Evolutionary conservation across 2,329 filamentous ascomycete species (phyloP), one percentile per base, ranked within the genome.

Genomic region (Aspergillus pseudoglaucus): DNA sequence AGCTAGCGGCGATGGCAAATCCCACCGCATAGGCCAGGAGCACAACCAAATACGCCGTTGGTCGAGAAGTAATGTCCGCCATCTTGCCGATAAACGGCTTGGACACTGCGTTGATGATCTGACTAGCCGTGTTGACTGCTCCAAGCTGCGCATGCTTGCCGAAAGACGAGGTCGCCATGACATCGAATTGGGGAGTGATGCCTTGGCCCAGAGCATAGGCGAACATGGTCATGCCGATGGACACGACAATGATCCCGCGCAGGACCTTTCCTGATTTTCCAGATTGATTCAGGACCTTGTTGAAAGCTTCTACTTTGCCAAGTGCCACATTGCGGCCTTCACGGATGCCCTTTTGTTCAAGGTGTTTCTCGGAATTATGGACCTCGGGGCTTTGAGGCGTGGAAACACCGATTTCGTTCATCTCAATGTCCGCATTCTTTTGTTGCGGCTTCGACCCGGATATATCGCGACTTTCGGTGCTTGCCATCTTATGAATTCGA

Each of bases 171-270:
- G 50, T 48, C 5, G 57, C 57, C 30, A 59, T 54, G 27, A 52
- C 51, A 25, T 47, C 52, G 48, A 59, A 59, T 10, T 51, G 47
- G 15, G 53, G 45, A 2, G 57, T 59, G 14, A 58, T 59, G 6
- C 54, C 57, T 46, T 53, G 48, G 33, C 57, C 54, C 2, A 59
- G 44, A 2, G 57, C 56, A 47, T 59, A 63, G n/a, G 56, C 59
- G 45, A 63, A 59, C 60, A 63, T 63, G 4, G 59, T 62, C 14
- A 61, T 46, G 3, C 52, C 50, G 23, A 62, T 48, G 6, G 59
- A 63, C 30, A 50, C 43, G 12, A 45, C 52, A 12, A 63, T 56
- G 3, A 55, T 41, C 18, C 44, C 56, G 30, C 58, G 53, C 4
- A 63, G 38, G n/a, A 49, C 30, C 12, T 47, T 56, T 6, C 59